These are phyloP conservation scores for Trichophyton equinum DNA, from an alignment of 2,329 filamentous ascomycete genomes.

Conservation along the genomic window DNA sequence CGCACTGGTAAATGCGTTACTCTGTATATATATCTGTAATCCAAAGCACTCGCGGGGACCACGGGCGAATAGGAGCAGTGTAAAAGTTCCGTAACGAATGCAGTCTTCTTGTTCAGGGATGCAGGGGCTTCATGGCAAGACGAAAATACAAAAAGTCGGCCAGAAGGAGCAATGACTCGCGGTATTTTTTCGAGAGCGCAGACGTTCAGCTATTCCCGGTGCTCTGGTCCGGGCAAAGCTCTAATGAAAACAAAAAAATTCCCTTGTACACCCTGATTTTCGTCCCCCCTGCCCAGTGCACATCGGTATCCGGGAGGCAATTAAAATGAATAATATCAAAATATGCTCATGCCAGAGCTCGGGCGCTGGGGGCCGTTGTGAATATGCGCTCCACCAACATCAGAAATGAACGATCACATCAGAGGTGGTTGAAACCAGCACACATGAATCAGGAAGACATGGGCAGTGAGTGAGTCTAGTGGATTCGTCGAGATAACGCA, in stretches of 20 bases:
- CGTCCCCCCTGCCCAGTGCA: neutral
- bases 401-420: neutral
- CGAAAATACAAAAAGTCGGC: neutral
- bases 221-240: neutral
- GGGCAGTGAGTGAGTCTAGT: neutral
- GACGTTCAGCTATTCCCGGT: neutral
- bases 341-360: neutral
- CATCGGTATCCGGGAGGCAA: neutral
- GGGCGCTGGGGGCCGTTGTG: neutral
- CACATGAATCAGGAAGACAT: neutral
- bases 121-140: neutral
- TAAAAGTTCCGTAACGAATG: neutral
- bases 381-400: neutral
- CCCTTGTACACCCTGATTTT: neutral
- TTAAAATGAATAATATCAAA: neutral
- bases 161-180: neutral
- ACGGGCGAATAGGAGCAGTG: neutral
- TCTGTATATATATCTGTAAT: neutral
- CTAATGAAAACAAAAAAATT: no score
- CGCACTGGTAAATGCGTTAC: neutral
- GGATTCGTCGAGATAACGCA: neutral
- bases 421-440: neutral
- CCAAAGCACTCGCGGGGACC: neutral
- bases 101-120: neutral
- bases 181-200: neutral